These are phyloP conservation scores for Fusarium sp. DNA, from an alignment of 2,329 filamentous ascomycete species.

Conservation along the genomic window DNA sequence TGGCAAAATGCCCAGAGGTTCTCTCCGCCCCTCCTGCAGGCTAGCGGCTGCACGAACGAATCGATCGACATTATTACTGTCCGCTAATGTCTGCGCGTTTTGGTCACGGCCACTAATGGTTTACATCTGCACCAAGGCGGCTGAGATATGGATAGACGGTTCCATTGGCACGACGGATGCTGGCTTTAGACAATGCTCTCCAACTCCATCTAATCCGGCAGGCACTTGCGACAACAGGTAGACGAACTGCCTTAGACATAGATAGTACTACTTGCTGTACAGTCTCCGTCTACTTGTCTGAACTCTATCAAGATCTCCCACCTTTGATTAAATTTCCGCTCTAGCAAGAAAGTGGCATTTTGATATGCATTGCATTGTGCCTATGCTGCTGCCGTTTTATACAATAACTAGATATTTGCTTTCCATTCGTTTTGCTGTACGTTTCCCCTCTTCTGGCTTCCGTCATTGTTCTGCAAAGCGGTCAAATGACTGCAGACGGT, in stretches of 20 bases:
- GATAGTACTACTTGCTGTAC: no score
- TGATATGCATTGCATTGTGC: not conserved
- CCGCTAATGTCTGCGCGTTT: conserved; percentile 30
- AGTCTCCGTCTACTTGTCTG: not conserved
- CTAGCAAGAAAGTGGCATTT: conserved; percentile 8
- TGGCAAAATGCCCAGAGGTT: conserved; percentile 9
- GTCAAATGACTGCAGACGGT: conserved; percentile 18
- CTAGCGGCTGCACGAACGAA: conserved; percentile 44
- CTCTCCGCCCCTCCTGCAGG: conserved; percentile 27
- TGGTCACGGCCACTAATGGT: conserved; percentile 5
- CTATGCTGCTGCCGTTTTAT: conserved; percentile 14
- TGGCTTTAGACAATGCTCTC: not conserved
- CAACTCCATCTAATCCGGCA: not conserved
- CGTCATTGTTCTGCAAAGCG: conserved; percentile 5
- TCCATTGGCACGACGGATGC: not conserved
- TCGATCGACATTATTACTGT: conserved; percentile 46
- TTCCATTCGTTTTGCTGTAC: not conserved
- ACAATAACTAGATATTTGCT: conserved; percentile 3
- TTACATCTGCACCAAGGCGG: conserved; percentile 9
- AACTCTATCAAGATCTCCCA: not conserved
- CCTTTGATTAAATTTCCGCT: not conserved
- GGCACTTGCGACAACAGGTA: no score
- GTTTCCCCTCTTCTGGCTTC: conserved; percentile 6
- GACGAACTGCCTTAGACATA: no score
- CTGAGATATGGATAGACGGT: conserved; percentile 8